These are phyloP conservation scores for Talaromyces islandicus DNA, from an alignment of 2,329 filamentous ascomycete genomes.

Conservation along the genomic window DNA sequence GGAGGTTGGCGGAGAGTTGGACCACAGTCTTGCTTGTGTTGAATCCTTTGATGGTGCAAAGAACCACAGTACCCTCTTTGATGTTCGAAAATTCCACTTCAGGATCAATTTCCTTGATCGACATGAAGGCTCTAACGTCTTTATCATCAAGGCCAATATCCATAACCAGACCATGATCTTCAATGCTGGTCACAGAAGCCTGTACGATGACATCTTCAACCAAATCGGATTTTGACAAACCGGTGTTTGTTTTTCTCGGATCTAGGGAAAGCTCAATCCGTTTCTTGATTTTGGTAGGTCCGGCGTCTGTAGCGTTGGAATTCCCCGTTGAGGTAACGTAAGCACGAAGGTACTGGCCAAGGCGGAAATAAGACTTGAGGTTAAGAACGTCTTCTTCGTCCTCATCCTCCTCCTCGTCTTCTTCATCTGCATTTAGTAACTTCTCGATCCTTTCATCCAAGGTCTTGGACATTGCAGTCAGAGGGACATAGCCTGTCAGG, in stretches of 20 bases:
- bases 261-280: constrained; percentile 83
- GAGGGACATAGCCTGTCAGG: constrained; percentile 78
- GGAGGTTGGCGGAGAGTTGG: constrained; percentile 72
- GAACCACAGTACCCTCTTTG: constrained; percentile 75
- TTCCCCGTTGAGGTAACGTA: constrained; percentile 74
- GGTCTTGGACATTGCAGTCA: constrained; percentile 82
- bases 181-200: constrained; percentile 82
- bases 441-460: constrained; percentile 70
- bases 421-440: constrained; percentile 55
- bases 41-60: constrained; percentile 74
- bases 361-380: constrained; percentile 65
- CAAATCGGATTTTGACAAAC: constrained; percentile 66
- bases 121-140: constrained; percentile 72
- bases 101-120: constrained; percentile 71
- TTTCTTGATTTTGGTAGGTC: constrained; percentile 63
- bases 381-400: constrained; percentile 58
- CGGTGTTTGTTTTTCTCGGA: constrained; percentile 70
- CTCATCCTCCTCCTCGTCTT: constrained; percentile 50
- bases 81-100: constrained; percentile 60
- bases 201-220: constrained; percentile 74
- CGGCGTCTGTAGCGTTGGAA: constrained; percentile 32
- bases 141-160: constrained; percentile 70
- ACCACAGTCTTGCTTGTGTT: constrained; percentile 74
- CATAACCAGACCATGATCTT: constrained; percentile 94
- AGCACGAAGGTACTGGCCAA: constrained; percentile 84